A percentile compares a stretch with the other conserved stretches of the same genome.
These are phyloP conservation scores for Trichoderma pleuroti DNA, from an alignment of 2,329 filamentous ascomycete species.

Conservation along the genomic window DNA sequence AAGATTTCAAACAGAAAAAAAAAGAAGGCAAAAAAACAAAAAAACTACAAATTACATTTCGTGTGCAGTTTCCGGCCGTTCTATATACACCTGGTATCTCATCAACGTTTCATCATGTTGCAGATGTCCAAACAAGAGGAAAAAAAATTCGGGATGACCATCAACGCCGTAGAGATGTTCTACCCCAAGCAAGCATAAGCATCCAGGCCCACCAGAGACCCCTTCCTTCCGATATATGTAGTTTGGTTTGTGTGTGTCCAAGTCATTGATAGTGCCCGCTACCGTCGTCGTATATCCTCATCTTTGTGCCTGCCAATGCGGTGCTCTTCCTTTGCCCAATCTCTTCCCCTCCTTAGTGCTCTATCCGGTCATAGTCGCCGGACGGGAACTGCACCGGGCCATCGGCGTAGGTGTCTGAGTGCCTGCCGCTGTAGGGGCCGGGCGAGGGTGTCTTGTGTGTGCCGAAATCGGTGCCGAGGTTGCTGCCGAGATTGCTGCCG, in stretches of 20 bases:
- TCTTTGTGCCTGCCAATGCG: neutral
- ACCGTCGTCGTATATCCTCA: slow-evolving; percentile 5
- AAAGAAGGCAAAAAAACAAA: neutral
- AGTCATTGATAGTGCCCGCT: slow-evolving; percentile 16
- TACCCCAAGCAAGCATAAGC: slow-evolving; percentile 18
- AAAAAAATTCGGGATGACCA: slow-evolving; percentile 14
- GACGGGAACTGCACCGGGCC: slow-evolving; percentile 53
- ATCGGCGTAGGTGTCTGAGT: slow-evolving; percentile 44
- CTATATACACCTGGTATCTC: slow-evolving; percentile 20
- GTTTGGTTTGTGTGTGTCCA: neutral
- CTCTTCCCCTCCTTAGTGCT: slow-evolving; percentile 18
- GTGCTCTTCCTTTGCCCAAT: neutral
- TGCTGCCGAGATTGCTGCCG: slow-evolving; percentile 24
- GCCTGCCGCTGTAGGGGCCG: slow-evolving; percentile 31
- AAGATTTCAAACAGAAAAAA: neutral
- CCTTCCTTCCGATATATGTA: slow-evolving; percentile 21
- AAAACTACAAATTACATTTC: slow-evolving; percentile 13
- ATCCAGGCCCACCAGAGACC: slow-evolving; percentile 6
- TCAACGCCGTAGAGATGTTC: slow-evolving; percentile 12
- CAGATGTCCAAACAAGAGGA: slow-evolving; percentile 13
- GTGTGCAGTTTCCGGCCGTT: slow-evolving; percentile 7
- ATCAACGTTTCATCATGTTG: slow-evolving; percentile 8
- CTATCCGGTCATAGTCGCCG: slow-evolving; percentile 54
- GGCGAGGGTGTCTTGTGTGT: slow-evolving; percentile 17
- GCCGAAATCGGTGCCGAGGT: slow-evolving; percentile 18